Evolutionary conservation across 768 basidiomycete species (phyloP), one percentile per base, ranked within the genome.

Genomic region (Hygrophorus pudorinus): DNA sequence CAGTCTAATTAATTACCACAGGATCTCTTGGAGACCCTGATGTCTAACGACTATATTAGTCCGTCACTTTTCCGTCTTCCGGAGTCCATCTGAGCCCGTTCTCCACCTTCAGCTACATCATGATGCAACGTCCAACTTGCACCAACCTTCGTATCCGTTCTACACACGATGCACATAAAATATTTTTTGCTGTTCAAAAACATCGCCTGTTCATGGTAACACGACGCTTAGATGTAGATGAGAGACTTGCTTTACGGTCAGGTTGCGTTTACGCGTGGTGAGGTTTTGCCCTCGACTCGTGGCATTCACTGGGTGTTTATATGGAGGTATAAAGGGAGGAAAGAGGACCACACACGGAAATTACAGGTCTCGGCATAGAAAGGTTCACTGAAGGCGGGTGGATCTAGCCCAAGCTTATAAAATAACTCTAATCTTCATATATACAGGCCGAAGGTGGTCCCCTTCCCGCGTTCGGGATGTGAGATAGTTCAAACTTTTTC

Each of bases 381-480:
- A 74, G 86, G 21, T 89, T 86, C 62, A 89, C 86, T 3, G 86
- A 89, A 58, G 86, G 86, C 17, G 72, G 42, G 33, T 28, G 39
- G 1, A 24, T 24, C 7, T 24, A 24, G 7, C 24, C 7, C 24
- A 7, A 7, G 24, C n/a, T n/a, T n/a, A n/a, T n/a, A n/a, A 24
- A 13, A 3, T 35, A 13, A 10, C 13, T 35, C 33, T 35, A 3
- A 17, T 35, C 33, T 35, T 35, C 17, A 9, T 35, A n/a, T 17
- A 4, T 10, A 13, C 33, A 35, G 33, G 33, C 17, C n/a, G 80
- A 54, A 72, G 80, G 51, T 89, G 86, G 86, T 83, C 81, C 33
- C 79, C 86, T 32, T 86, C 84, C 39, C 77, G 86, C 44, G 85
- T 89, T 46, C 75, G 86, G 60, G 86, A 89, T 60, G 85, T 84